A percentile compares a stretch with the other conserved stretches of the same genome.
Conservation (phyloP, 768 basidiomycete genomes). For the Candolleomyces eurysporus region DNA sequence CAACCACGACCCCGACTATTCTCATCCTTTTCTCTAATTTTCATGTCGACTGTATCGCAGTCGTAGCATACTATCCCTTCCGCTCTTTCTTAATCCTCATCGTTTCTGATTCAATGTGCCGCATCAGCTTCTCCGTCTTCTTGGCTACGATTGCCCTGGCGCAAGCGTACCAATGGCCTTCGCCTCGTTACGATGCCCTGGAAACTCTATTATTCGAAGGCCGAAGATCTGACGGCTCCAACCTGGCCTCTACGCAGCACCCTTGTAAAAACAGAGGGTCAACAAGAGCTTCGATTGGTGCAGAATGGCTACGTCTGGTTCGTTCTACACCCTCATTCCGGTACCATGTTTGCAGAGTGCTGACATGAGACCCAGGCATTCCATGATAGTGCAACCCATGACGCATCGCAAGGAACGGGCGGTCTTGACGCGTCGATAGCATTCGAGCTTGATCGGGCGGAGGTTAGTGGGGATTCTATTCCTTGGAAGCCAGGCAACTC, state of each 20-base stretch:
- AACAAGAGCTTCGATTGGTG: slow-evolving; percentile 15
- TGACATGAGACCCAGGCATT: slow-evolving; percentile 13
- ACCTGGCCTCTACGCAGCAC: slow-evolving; percentile 17
- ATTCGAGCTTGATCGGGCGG: slow-evolving; percentile 19
- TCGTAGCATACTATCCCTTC: neutral
- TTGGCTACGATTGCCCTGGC: slow-evolving; percentile 11
- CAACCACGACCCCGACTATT: neutral
- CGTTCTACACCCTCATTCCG: slow-evolving; percentile 11
- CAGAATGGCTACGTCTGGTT: slow-evolving; percentile 19
- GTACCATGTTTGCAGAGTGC: neutral
- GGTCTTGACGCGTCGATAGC: slow-evolving; percentile 27
- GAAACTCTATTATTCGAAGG: slow-evolving; percentile 18
- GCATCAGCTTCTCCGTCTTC: slow-evolving; percentile 1
- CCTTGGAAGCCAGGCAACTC: too few species aligned
- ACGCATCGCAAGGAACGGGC: slow-evolving; percentile 20
- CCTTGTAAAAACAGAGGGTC: slow-evolving; percentile 14
- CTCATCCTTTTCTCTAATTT: neutral
- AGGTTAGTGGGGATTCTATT: slow-evolving; percentile 8
- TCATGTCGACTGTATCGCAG: neutral
- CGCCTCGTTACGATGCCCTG: slow-evolving; percentile 16
- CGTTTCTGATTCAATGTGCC: neutral
- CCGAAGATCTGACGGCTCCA: slow-evolving; percentile 13
- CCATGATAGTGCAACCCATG: slow-evolving; percentile 24
- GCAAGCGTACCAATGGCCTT: slow-evolving; percentile 15
- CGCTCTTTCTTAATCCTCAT: neutral